Evolutionary conservation across 2,329 filamentous ascomycete genomes (phyloP).

Genomic region (Claviceps arundinis): DNA sequence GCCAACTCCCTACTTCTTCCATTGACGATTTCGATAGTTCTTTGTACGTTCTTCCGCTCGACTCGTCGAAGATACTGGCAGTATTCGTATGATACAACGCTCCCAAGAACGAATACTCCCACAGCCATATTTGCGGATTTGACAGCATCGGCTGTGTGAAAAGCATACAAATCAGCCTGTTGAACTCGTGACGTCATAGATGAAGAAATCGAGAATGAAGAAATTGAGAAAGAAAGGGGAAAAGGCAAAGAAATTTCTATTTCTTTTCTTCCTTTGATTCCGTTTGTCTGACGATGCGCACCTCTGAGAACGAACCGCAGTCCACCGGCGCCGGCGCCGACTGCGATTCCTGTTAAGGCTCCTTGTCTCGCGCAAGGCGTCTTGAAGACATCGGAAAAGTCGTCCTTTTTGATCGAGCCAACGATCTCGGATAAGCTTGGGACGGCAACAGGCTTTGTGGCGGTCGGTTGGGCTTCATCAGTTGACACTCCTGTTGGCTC

Average conservation of each 20-base stretch:
- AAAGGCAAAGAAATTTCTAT: neutral
- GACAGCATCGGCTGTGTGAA: constrained; percentile 16
- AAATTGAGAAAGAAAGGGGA: neutral
- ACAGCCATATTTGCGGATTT: constrained; percentile 76
- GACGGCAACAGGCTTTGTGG: constrained; percentile 14
- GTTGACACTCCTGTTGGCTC: constrained; percentile 18
- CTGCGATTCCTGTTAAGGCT: constrained; percentile 68
- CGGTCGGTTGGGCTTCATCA: constrained; percentile 7
- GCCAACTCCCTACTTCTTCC: constrained; percentile 38
- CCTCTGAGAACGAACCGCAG: constrained; percentile 63
- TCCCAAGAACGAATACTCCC: constrained; percentile 55
- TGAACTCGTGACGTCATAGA: neutral
- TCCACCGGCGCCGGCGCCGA: constrained; percentile 63
- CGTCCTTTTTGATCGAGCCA: constrained; percentile 51
- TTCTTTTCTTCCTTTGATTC: neutral
- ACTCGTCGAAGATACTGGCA: constrained; percentile 62
- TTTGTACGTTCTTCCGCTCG: constrained; percentile 72
- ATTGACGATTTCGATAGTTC: constrained; percentile 55
- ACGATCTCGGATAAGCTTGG: constrained; percentile 45
- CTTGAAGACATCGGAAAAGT: constrained; percentile 61
- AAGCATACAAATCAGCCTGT: neutral
- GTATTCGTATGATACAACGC: constrained; percentile 67
- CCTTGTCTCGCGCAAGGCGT: constrained; percentile 75
- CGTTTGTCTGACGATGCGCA: constrained; percentile 22
- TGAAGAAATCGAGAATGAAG: neutral